Percentiles rank a stretch among this genome's conserved stretches.
phyloP scores from a whole-genome alignment of 257 asterid genomes.

The Plantago elongata region DNA sequence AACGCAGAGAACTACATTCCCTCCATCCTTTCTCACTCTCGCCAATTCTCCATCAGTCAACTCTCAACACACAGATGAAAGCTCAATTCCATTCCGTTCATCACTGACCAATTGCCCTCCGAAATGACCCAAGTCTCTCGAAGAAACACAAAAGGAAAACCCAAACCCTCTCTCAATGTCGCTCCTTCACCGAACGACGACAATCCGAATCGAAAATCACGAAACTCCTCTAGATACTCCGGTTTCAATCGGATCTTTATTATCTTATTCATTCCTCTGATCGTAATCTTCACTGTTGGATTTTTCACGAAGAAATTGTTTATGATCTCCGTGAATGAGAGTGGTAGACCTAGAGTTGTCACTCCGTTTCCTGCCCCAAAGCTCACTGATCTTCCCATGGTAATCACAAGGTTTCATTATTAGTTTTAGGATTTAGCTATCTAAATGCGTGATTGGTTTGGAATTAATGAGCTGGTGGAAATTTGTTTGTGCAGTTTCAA shows the following conservation, averaged over 20 bases:
- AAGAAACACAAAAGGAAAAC: slow-evolving; percentile 37
- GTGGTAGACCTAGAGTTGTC: slow-evolving; percentile 57
- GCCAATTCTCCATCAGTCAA: not conserved
- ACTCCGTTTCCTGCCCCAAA: slow-evolving; percentile 92
- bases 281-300: slow-evolving; percentile 35
- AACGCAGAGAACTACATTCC: not conserved
- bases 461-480: slow-evolving; percentile 8
- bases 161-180: slow-evolving; percentile 25
- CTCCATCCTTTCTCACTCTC: slow-evolving; percentile 1
- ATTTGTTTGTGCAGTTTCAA: slow-evolving; percentile 55
- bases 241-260: slow-evolving; percentile 37
- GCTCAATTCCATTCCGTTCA: not conserved
- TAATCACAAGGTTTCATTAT: slow-evolving; percentile 11
- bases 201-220: slow-evolving; percentile 25
- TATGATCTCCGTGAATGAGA: slow-evolving; percentile 31
- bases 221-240: slow-evolving; percentile 28
- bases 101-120: not conserved
- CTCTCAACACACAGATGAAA: not conserved
- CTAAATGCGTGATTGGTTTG: too few relatives aligned
- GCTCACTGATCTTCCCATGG: slow-evolving; percentile 93
- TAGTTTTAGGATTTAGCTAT: not conserved
- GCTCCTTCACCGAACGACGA: slow-evolving; percentile 23
- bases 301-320: slow-evolving; percentile 30
- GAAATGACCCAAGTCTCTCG: slow-evolving; percentile 57
- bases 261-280: slow-evolving; percentile 29